Base-by-base conservation (phyloP, 805 yeast genomes). In the Ogataea parapolymorpha region DNA sequence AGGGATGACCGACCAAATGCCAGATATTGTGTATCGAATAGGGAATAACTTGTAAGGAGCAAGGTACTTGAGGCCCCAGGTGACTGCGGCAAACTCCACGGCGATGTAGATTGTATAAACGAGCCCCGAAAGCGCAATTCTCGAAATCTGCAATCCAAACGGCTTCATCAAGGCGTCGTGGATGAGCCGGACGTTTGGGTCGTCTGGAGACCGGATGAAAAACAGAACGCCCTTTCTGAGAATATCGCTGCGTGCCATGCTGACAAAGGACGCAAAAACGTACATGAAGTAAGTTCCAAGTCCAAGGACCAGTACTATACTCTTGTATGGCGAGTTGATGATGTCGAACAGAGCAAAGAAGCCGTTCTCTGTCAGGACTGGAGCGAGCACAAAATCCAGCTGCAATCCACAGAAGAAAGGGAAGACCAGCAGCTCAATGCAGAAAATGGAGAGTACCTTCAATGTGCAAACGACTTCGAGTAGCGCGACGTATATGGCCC, bases 151-250 rank as follows among this genome's bases (percentile, higher is more conserved):
- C 33, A 82, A 66, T 7, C 63, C 48, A 54, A 91, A 74, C 1
- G 96, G 85, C 50, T 85, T 79, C 43, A 85, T 82, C 39, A 93
- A 63, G 1, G 95, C 93, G 58, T 90, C 96, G 50, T 88, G 91
- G 30, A 91, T 74, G 10, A 93, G 75, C 50, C 91, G 79, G 33
- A 88, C 81, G 52, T 86, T 84, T 28, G 95, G 96, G 58, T 93
- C 97, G 53, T 89, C 96, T 4, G 96, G 96, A 16, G 95, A 88
- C 53, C 96, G 75, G 45, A 93, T 85, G 66, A 93, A 93, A 61
- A 80, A 93, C 34, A 93, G 68, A 7, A 87, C 96, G 10, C 99
- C 99, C 0, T 85, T 82, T 41, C 99, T 75, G 44, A 91, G 71
- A 28, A 88, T 79, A 44, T 69, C 65, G 32, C 74, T 67, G 46